Conservation (phyloP, 2,329 filamentous ascomycete species). For the Aspergillus udagawae region DNA sequence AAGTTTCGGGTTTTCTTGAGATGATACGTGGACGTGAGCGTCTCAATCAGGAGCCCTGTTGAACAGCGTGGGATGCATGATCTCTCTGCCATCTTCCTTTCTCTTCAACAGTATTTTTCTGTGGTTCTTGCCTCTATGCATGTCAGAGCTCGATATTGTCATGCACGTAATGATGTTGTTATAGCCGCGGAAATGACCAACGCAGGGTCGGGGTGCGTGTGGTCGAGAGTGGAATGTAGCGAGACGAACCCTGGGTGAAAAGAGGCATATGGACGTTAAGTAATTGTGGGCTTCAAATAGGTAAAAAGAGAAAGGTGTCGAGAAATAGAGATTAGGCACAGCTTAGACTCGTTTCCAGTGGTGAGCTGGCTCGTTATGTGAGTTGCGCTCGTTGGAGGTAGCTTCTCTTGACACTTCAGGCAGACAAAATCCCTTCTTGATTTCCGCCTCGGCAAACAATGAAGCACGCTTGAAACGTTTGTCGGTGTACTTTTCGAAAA, state of each 20-base stretch:
- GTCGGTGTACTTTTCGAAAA: slow-evolving; percentile 90
- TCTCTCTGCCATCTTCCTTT: neutral
- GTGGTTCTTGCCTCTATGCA: slow-evolving; percentile 1
- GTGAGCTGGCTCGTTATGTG: slow-evolving; percentile 9
- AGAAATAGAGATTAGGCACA: slow-evolving; percentile 4
- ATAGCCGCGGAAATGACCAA: neutral
- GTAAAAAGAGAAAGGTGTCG: slow-evolving; percentile 3
- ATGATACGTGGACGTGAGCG: neutral
- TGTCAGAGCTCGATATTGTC: neutral
- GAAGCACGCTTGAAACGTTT: slow-evolving; percentile 83
- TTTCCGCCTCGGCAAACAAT: slow-evolving; percentile 70
- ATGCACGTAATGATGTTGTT: neutral
- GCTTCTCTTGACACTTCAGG: slow-evolving; percentile 29
- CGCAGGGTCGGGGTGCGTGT: neutral
- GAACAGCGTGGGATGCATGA: neutral
- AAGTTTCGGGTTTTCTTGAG: neutral
- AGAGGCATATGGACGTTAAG: slow-evolving; percentile 1
- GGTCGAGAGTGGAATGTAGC: slow-evolving; percentile 7
- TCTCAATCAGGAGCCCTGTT: neutral
- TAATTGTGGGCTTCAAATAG: neutral
- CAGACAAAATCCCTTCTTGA: slow-evolving; percentile 58
- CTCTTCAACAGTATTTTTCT: neutral
- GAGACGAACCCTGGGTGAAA: neutral
- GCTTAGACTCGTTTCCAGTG: slow-evolving; percentile 17
- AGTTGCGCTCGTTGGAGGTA: slow-evolving; percentile 9